A percentile compares a stretch with the other conserved stretches of the same genome.
These are phyloP conservation scores for Naganishia liquefaciens DNA, from an alignment of 1,284 basidiomycete genomes.

Conservation along the genomic window DNA sequence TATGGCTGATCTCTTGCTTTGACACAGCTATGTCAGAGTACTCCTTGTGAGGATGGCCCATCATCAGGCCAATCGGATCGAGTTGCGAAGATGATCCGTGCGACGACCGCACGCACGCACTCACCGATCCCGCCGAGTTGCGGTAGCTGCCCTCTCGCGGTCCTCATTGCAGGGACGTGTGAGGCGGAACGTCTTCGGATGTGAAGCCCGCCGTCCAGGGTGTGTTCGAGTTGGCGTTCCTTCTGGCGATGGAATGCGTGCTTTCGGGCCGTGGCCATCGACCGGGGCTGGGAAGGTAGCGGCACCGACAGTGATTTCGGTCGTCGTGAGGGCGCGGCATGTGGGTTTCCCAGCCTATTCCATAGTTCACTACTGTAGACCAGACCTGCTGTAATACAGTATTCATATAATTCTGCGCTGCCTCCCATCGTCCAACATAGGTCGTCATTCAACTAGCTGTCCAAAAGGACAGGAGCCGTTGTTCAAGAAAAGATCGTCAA, in stretches of 20 bases:
- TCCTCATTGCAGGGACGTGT: background rate
- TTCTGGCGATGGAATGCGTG: slow-evolving; percentile 9
- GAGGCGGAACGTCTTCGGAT: slow-evolving; percentile 21
- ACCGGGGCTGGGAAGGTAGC: slow-evolving; percentile 24
- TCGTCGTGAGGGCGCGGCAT: slow-evolving; percentile 24
- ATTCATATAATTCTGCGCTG: too few relatives aligned
- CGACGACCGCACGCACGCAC: background rate
- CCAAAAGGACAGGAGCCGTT: too few relatives aligned
- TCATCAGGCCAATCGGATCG: too few relatives aligned
- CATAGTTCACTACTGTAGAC: background rate
- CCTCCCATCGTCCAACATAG: too few relatives aligned
- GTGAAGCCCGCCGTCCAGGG: slow-evolving; percentile 9
- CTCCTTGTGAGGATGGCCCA: too few relatives aligned
- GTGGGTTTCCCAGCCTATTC: slow-evolving; percentile 19
- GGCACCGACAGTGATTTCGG: slow-evolving; percentile 11
- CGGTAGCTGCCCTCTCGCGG: background rate
- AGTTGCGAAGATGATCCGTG: background rate
- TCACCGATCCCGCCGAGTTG: background rate
- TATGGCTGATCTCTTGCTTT: too few relatives aligned
- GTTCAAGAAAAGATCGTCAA: too few relatives aligned
- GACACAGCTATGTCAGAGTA: too few relatives aligned
- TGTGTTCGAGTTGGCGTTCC: slow-evolving; percentile 1
- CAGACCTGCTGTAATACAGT: too few relatives aligned
- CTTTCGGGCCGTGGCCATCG: slow-evolving; percentile 1
- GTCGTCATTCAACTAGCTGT: too few relatives aligned